Evolutionary conservation across 805 yeast genomes (phyloP), one percentile per base, ranked within the genome.

Genomic region (Jamesozyma gamospora): DNA sequence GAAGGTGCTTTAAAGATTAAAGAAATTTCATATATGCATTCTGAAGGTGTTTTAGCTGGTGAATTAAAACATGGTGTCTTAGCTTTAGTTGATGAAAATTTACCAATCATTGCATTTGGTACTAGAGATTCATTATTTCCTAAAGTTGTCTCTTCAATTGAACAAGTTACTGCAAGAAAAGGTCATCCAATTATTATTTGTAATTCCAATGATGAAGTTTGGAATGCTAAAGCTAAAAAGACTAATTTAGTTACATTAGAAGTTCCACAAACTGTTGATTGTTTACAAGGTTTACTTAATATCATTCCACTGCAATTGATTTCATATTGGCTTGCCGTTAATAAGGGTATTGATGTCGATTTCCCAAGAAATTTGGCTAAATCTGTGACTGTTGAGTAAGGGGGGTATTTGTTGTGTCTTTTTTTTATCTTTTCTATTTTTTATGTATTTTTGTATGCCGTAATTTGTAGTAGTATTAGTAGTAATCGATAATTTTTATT

Each of bases 41-140:
- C 96, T 16, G 99, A 92, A 69, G 99, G 98, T 70, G 95, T 92
- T 39, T 77, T 92, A 49, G 98, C 99, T 17, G 99, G 98, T 63
- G 99, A 92, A 67, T 77, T 92, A 66, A 92, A 92, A 65, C 99
- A 92, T 61, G 99, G 99, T 67, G 95, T 86, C 26, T 75, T 92
- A 56, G 99, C 99, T 7, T 73, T 92, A 44, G 96, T 92, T 44
- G 99, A 92, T 65, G 94, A 83, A 52, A 72, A 81, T 46, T 70
- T 92, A 59, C 99, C 99, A 44, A 85, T 92, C 51, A 82, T 92
- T 64, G 95, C 94, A 3, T 79, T 92, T 61, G 97, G 96, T 39
- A 90, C 99, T 5, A 77, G 94, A 59, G 99, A 92, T 66, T 83
- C 96, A 13, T 74, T 92, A 52, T 87, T 90, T 73, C 95, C 97